These are phyloP conservation scores for Sugiyamaella neomexicana DNA, from an alignment of 1,139 yeast species.

Conservation along the genomic window DNA sequence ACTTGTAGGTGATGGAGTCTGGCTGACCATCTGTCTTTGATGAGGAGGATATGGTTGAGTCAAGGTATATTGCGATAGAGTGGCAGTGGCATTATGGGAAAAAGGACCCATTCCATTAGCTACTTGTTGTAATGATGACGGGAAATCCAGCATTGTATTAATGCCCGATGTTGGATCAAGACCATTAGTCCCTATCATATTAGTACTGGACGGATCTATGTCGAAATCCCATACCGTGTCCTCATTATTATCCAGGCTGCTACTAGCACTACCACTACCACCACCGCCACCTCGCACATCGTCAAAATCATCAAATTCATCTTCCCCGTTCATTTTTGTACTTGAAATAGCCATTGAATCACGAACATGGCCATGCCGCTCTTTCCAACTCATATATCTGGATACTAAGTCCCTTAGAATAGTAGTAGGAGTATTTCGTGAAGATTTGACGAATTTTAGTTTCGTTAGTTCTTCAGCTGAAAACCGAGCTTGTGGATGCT, in stretches of 20 bases:
- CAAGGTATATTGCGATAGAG: not conserved
- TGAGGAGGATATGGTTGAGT: not conserved
- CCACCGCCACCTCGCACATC: slow-evolving; percentile 22
- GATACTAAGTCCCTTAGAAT: slow-evolving; percentile 75
- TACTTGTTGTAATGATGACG: slow-evolving; percentile 7
- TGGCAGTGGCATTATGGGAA: not conserved
- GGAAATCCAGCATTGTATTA: slow-evolving; percentile 15
- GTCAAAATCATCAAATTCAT: slow-evolving; percentile 42
- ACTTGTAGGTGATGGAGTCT: slow-evolving; percentile 8
- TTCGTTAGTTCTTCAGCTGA: slow-evolving; percentile 81
- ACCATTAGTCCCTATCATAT: not conserved
- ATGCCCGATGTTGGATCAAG: slow-evolving; percentile 5
- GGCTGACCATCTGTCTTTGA: not conserved
- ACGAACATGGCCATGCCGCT: slow-evolving; percentile 36
- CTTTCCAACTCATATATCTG: slow-evolving; percentile 71
- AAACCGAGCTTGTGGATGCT: slow-evolving; percentile 85
- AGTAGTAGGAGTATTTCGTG: slow-evolving; percentile 59
- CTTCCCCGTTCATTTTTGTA: slow-evolving; percentile 29
- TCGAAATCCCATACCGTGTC: slow-evolving; percentile 45
- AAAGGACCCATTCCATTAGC: slow-evolving; percentile 4
- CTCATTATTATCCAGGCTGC: too few relatives aligned
- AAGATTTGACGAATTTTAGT: slow-evolving; percentile 65
- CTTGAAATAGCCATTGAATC: slow-evolving; percentile 35
- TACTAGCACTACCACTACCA: slow-evolving; percentile 27
- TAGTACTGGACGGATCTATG: slow-evolving; percentile 26